Conservation (phyloP, 495 filamentous ascomycete species). For the Aspergillus sclerotioniger region DNA sequence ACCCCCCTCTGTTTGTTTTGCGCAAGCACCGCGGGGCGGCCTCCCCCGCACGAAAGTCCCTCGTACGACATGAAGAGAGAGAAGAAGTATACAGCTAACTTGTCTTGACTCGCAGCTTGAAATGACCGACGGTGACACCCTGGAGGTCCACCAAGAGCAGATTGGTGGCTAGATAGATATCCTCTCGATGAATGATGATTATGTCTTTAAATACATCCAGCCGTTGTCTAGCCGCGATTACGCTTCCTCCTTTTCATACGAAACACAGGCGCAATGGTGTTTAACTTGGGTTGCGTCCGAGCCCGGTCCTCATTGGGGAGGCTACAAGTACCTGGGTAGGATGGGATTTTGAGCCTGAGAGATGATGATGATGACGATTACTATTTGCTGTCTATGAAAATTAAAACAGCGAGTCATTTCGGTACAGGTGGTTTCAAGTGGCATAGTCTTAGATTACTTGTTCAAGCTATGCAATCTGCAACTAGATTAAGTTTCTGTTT, state of each 20-base stretch:
- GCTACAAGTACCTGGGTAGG: background rate
- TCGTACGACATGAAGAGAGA: background rate
- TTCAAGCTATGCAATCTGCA: no score
- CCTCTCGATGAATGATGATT: constrained; percentile 5
- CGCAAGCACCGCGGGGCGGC: background rate
- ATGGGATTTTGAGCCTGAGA: constrained; percentile 2
- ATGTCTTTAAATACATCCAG: constrained; percentile 2
- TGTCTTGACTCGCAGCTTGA: constrained; percentile 65
- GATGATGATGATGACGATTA: background rate
- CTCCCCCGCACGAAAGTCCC: background rate
- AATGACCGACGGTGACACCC: constrained; percentile 93
- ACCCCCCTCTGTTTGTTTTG: constrained; percentile 6
- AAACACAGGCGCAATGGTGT: constrained; percentile 19
- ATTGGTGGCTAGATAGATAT: constrained; percentile 64
- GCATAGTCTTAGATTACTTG: no score
- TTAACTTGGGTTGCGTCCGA: constrained; percentile 3
- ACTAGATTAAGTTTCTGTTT: no score
- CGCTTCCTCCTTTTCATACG: background rate
- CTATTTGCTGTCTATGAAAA: background rate
- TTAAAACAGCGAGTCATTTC: background rate
- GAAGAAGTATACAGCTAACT: constrained; percentile 4
- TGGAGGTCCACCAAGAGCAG: constrained; percentile 98
- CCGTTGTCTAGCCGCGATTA: background rate
- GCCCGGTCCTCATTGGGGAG: constrained; percentile 6
- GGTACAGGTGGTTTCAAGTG: no score